Conservation (phyloP, 2,329 filamentous ascomycete genomes). For the Lasiodiplodia hormozganensis region DNA sequence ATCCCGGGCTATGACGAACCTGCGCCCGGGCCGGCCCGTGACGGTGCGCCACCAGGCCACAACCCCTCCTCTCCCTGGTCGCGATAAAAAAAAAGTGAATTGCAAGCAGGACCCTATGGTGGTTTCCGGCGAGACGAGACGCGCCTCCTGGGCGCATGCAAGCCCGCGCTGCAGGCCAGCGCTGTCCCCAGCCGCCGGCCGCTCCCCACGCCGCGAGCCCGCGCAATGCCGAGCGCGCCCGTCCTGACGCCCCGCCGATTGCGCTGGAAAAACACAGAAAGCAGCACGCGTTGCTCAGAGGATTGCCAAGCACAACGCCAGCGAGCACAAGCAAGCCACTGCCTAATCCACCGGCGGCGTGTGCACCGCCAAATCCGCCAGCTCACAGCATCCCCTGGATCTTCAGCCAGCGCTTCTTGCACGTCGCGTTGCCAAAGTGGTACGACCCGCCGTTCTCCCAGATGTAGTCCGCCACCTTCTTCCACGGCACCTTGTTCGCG, state of each 20-base stretch:
- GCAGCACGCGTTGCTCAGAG: not conserved
- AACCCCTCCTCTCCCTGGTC: constrained; percentile 17
- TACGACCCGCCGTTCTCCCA: constrained; percentile 61
- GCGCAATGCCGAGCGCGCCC: constrained; percentile 12
- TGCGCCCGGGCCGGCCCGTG: constrained; percentile 17
- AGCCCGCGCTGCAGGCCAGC: not conserved
- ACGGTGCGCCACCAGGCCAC: constrained; percentile 6
- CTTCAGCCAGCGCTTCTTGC: constrained; percentile 67
- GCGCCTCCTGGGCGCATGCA: not conserved
- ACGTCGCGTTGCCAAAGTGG: constrained; percentile 66
- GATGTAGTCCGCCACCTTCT: constrained; percentile 64
- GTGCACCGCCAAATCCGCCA: not conserved
- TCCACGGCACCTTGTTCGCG: constrained; percentile 62
- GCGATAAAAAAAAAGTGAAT: not conserved
- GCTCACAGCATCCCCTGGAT: constrained; percentile 25
- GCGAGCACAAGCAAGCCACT: not conserved
- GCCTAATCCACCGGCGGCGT: not conserved
- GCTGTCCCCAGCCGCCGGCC: not conserved
- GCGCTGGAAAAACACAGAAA: constrained; percentile 21
- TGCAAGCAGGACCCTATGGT: not conserved
- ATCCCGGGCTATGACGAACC: constrained; percentile 24
- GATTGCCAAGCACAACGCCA: not conserved
- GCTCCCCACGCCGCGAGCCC: not conserved
- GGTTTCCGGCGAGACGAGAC: not conserved
- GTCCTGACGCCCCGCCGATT: constrained; percentile 11